Evolutionary conservation across 1,139 yeast genomes (phyloP), one percentile per base, ranked within the genome.

Genomic region (Yamadazyma atmosphaerica): DNA sequence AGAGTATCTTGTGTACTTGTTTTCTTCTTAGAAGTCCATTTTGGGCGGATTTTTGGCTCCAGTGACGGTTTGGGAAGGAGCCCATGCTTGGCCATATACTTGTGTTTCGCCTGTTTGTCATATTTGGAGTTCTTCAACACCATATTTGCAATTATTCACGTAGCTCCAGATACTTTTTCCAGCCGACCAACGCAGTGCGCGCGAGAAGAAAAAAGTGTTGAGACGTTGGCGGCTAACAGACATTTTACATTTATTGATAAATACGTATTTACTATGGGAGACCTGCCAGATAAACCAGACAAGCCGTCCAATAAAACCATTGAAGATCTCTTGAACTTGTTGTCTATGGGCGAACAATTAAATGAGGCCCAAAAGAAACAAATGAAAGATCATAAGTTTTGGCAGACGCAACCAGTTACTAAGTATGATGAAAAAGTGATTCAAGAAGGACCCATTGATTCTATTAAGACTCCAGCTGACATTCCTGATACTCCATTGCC

Each of bases 371-470:
- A 82, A 58, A 69, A 74, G 49, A 68, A 67, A 40, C 79, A 83
- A 25, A 88, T 90, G 89, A 81, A 86, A 39, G 95, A 89, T 55
- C 88, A 90, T 69, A 88, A 87, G 65, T 92, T 92, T 64, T 92
- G 99, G 99, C 86, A 86, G 57, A 94, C 98, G 6, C 99, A 92
- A 62, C 98, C 98, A 0, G 98, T 94, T 14, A 78, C 90, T 4
- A 71, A 74, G 19, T 81, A 89, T 45, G 86, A 85, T 56, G 92
- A 83, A 53, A 58, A 68, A 39, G 71, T 86, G 34, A 74, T 68
- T 10, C 55, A 68, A 14, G 96, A 89, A 54, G 98, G 98, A 0
- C 95, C 96, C 13, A 88, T 92, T 51, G 95, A 89, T 49, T 47
- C 54, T 29, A 41, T 51, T 4, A 86, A 86, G 56, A 79, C 80